Conservation (phyloP, 2,329 filamentous ascomycete species). For the Sporothrix brasiliensis region DNA sequence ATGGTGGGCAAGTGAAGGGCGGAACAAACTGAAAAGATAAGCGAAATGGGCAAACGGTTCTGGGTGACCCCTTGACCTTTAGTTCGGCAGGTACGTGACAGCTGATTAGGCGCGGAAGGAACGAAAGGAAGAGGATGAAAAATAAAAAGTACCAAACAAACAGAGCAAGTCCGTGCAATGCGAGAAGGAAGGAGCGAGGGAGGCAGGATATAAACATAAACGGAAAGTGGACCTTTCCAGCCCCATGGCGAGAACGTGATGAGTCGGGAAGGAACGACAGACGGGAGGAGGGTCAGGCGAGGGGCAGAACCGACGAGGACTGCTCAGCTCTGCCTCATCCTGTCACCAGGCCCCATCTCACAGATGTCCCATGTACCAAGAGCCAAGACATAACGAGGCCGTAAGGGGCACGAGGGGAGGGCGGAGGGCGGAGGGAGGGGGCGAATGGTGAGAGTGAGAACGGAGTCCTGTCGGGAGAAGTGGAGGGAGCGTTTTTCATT, state of each 20-base stretch:
- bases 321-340: conserved; percentile 1
- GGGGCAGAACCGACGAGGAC: background rate
- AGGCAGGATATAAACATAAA: conserved; percentile 12
- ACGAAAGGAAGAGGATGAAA: background rate
- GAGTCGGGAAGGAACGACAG: conserved; percentile 7
- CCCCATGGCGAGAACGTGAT: background rate
- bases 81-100: background rate
- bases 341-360: conserved; percentile 14
- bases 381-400: background rate
- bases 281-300: background rate
- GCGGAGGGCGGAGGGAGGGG: background rate
- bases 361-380: conserved; percentile 5
- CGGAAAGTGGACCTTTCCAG: background rate
- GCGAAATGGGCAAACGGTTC: background rate
- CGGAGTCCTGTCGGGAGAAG: conserved; percentile 1
- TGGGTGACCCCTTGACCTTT: background rate
- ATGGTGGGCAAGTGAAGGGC: background rate
- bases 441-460: conserved; percentile 12
- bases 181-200: conserved; percentile 19
- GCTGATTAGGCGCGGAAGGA: background rate
- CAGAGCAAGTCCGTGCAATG: background rate
- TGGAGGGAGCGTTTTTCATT: conserved; percentile 20
- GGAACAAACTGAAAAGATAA: background rate
- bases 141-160: background rate
- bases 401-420: background rate